Conservation (phyloP, 768 basidiomycete species). For the Boletus speciosus region DNA sequence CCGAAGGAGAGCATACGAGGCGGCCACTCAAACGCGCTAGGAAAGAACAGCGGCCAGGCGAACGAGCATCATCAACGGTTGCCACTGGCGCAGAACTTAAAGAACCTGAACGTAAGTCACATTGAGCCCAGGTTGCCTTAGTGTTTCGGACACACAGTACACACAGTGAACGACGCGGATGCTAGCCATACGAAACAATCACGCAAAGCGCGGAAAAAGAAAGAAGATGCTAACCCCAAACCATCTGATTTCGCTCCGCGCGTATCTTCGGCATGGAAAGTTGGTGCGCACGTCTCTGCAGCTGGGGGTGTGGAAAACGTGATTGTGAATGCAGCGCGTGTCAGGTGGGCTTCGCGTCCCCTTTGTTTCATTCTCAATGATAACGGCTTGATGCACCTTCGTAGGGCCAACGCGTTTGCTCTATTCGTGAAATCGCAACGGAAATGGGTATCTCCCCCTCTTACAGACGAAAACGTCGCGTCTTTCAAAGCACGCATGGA, state of each 20-base stretch:
- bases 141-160: neutral
- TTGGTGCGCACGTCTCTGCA: slow-evolving; percentile 83
- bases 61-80: neutral
- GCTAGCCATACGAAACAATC: neutral
- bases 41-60: slow-evolving; percentile 1
- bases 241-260: slow-evolving; percentile 32
- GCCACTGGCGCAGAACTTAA: neutral
- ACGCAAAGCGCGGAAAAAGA: slow-evolving; percentile 12
- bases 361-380: neutral
- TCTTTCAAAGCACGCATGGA: slow-evolving; percentile 61
- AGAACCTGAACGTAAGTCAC: slow-evolving; percentile 10
- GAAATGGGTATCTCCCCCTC: slow-evolving; percentile 68
- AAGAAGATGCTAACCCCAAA: slow-evolving; percentile 3
- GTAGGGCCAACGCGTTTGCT: slow-evolving; percentile 78
- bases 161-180: neutral
- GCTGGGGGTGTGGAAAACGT: slow-evolving; percentile 78
- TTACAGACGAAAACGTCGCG: slow-evolving; percentile 49
- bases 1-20: neutral
- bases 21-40: slow-evolving; percentile 18
- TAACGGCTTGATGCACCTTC: neutral
- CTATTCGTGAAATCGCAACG: slow-evolving; percentile 83
- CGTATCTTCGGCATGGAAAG: slow-evolving; percentile 50
- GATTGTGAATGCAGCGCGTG: slow-evolving; percentile 62
- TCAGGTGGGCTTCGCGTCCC: slow-evolving; percentile 46
- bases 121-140: neutral